Evolutionary conservation across 2,329 filamentous ascomycete species (phyloP), one percentile per base, ranked within the genome.

Genomic region (Fonsecaea erecta): DNA sequence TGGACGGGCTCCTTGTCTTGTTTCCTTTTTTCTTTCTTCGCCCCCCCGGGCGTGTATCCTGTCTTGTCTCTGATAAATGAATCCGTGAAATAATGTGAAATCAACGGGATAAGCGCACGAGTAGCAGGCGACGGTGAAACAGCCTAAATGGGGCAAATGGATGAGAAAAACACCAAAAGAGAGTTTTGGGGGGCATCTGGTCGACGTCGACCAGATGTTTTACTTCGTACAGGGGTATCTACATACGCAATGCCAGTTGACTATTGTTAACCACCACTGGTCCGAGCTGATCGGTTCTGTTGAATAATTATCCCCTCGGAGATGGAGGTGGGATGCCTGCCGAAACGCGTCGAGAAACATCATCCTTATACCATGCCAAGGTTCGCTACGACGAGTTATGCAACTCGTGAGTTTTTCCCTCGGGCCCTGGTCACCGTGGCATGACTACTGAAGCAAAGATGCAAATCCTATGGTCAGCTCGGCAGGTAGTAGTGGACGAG

Each of bases 401-500:
- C 37, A 40, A 40, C 37, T 37, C 11, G 18, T 40, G 37, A 40
- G 48, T 16, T 7, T 12, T 11, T 28, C 18, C 21, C 12, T 30
- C 21, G 16, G 14, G 9, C 43, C 24, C 21, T 7, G 16, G 14
- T 16, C 5, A 26, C 32, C 34, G 56, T 59, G 56, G 56, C 56
- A 59, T 59, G 56, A 59, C 26, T 4, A 18, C 43, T 48, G 4
- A 2, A 2, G 12, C 32, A 16, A 40, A 40, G 24, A 43, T 21
- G 54, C 18, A 26, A n/a, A 40, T 26, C 5, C 35, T 40, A n/a
- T 43, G 34, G 54, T 57, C 54, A 46, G 54, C 54, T 57, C 35
- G 54, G 54, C 54, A 43, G 24, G 14, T 2, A 34, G 3, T 30
- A 34, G 32, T 37, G n/a, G 21, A 3, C 8, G 28, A 8, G 28